Evolutionary conservation across 192 early-diverging fungal genomes (phyloP), one percentile per base, ranked within the genome.

Genomic region (Gryganskiella cystojenkinii): DNA sequence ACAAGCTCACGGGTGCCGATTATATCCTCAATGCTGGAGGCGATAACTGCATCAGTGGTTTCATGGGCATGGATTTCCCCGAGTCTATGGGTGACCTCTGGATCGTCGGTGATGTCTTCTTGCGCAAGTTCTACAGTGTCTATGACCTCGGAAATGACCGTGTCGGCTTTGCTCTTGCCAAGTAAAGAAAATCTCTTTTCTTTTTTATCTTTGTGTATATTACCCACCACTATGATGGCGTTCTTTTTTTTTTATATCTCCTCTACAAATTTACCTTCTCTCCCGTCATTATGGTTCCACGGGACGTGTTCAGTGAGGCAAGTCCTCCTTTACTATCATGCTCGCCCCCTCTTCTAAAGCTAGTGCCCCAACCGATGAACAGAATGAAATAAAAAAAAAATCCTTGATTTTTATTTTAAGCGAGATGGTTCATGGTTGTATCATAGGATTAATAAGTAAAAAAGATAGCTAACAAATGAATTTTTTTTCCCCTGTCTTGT

Each of bases 51-150:
- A 87, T 93, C 35, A 90, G 88, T 50, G 90, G 86, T 28, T 98
- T 99, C 82, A 95, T 97, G 92, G 97, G 96, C 40, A 89, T 96
- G 79, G 95, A 97, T 63, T 90, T 95, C 61, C 93, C 94, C 6
- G 90, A 85, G 62, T 86, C 85, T 11, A 74, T 90, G 30, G 91
- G 90, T n/a, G 89, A 91, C 34, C 87, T 94, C 55, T 94, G 94
- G 94, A 94, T 95, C 49, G 85, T 95, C 11, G 93, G 94, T 22
- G 93, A 92, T 82, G 92, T 90, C 24, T 94, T 93, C 79, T 79
- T 95, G 54, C 89, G 93, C 76, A 94, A 93, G 82, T 94, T 82
- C 83, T 94, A 94, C 71, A 88, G 88, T 15, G 88, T 87, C 44
- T 90, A 91, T 60, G 89, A 91, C 70, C 80, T 90, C 47, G 89